phyloP scores from a whole-genome alignment of 345 rosid genomes.

The Viola odorata region DNA sequence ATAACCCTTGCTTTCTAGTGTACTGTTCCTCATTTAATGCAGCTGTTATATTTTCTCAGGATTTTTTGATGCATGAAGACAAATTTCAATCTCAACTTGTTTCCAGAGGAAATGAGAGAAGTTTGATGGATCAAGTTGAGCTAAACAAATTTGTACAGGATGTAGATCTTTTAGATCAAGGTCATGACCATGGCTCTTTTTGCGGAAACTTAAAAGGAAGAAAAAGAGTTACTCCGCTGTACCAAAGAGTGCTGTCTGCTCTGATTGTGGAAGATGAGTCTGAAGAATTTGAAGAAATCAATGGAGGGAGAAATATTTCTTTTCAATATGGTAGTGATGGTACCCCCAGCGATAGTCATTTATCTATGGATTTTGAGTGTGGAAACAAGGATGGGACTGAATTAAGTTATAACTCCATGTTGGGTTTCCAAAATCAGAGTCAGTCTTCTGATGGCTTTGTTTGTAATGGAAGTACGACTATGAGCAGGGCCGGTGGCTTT shows the following conservation, averaged over 20 bases:
- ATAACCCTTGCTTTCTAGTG: background rate
- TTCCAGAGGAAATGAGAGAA: constrained; percentile 24
- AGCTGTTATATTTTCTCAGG: constrained; percentile 19
- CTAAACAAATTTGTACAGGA: constrained; percentile 8
- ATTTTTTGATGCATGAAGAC: constrained; percentile 23
- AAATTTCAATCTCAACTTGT: constrained; percentile 16
- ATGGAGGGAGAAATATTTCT: constrained; percentile 24
- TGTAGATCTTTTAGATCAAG: constrained; percentile 18
- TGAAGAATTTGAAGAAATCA: constrained; percentile 31
- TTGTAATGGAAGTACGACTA: constrained; percentile 24
- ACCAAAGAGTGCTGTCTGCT: constrained; percentile 54
- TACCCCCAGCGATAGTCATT: constrained; percentile 14
- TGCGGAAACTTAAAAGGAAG: constrained; percentile 21
- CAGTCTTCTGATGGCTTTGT: constrained; percentile 20
- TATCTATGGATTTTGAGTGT: constrained; percentile 18
- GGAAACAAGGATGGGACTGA: constrained; percentile 26
- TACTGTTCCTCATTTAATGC: constrained; percentile 4
- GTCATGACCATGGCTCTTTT: constrained; percentile 11
- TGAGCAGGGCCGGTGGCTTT: constrained; percentile 9
- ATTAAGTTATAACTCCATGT: constrained; percentile 21
- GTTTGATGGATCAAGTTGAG: constrained; percentile 14
- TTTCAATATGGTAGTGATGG: constrained; percentile 21
- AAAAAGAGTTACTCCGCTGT: constrained; percentile 35
- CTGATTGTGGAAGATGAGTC: constrained; percentile 46
- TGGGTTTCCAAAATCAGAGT: constrained; percentile 23